Base-by-base conservation (phyloP, 176 grass and related monocot genomes). In the Phoenix roebelenii region DNA sequence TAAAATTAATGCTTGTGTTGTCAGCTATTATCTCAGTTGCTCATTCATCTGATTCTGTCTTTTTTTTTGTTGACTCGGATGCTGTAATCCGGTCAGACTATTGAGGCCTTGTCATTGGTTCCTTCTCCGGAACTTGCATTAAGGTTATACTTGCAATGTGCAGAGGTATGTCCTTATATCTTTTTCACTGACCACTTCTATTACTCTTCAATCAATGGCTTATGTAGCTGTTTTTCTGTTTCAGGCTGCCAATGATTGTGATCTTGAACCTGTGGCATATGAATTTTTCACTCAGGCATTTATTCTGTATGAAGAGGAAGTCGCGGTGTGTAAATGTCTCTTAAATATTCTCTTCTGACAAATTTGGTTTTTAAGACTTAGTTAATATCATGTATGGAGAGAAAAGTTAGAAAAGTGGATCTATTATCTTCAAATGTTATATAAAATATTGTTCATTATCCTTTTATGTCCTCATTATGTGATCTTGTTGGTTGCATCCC, bases 221-320 rank as follows among this genome's bases (percentile, higher is more conserved):
- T 32, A 44, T 74, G 53, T 51, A 62, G 24, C 55, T 24, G 80
- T 18, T 67, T 72, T 74, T 52, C 16, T 72, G 58, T 64, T 70
- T 73, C 68, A 98, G 93, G 87, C 93, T 64, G 93, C 93, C 56
- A 98, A 92, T 76, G 93, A 98, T 80, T 98, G 87, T 62, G 87
- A 98, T 79, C 60, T 98, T 59, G 93, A 98, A 73, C 87, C 93
- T 10, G 81, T 98, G 70, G 84, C 93, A 77, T 98, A 98, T 67
- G 93, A 98, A 64, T 98, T 98, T 67, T 92, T 98, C 66, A 92
- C 93, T 52, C 93, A 98, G 85, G 93, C 93, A 70, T 98, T 98
- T 74, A 80, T 98, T 25, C 78, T 98, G 67, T 97, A 97, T 62
- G 92, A 97, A 83, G 92, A 97, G 75, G 92, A 97, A 68, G 90